Evolutionary conservation across 495 filamentous ascomycete genomes (phyloP).

Genomic region (Sporormia fimetaria): DNA sequence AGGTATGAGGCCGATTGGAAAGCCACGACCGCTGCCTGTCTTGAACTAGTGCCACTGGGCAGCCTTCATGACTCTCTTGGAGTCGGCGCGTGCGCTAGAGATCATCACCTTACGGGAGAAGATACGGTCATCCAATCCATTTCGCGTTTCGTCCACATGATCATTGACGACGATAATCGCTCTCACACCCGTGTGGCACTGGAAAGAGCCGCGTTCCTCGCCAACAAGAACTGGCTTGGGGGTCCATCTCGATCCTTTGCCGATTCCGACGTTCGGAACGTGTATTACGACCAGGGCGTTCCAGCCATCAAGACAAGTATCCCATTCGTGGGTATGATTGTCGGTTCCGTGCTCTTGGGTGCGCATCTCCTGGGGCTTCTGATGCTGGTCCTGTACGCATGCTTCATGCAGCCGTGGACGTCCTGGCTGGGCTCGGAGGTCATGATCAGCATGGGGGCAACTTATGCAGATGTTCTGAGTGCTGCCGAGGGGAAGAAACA

Average conservation of each 20-base stretch:
- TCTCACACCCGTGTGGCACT: no score
- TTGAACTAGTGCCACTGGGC: no score
- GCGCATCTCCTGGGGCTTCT: slow-evolving; percentile 1
- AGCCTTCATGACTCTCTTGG: no score
- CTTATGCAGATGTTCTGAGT: background rate
- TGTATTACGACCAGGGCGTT: background rate
- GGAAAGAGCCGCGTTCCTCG: background rate
- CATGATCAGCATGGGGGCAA: slow-evolving; percentile 4
- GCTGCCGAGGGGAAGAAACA: background rate
- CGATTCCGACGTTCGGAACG: no score
- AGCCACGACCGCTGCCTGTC: background rate
- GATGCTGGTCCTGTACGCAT: background rate
- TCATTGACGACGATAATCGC: no score
- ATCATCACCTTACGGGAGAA: no score
- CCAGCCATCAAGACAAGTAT: slow-evolving; percentile 4
- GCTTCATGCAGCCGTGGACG: slow-evolving; percentile 1
- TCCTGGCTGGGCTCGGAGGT: background rate
- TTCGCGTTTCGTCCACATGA: no score
- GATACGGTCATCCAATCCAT: no score
- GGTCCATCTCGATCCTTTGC: no score
- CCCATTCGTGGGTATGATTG: background rate
- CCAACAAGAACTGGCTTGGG: slow-evolving; percentile 3
- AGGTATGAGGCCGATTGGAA: no score
- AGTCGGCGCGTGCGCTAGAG: no score
- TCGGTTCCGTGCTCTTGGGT: slow-evolving; percentile 3